These are phyloP conservation scores for Colletotrichum aenigma DNA, from an alignment of 2,329 filamentous ascomycete genomes.

Conservation along the genomic window DNA sequence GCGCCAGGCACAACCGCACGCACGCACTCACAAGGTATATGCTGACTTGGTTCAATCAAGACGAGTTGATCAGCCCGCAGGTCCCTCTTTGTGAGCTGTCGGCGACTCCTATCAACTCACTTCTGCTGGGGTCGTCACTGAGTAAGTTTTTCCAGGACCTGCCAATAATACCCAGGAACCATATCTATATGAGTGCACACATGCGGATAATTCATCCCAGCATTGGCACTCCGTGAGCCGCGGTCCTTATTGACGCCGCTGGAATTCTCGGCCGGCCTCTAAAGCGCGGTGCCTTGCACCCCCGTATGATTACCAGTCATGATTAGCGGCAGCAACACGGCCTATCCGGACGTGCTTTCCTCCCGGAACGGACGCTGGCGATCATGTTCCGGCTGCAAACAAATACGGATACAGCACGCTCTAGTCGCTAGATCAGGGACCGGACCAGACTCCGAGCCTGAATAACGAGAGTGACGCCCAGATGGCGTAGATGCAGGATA, in stretches of 20 bases:
- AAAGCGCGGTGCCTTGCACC: neutral
- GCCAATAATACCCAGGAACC: neutral
- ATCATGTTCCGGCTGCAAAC: neutral
- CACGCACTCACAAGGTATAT: neutral
- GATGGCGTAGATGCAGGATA: neutral
- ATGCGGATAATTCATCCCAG: neutral
- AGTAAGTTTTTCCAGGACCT: neutral
- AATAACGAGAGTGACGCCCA: neutral
- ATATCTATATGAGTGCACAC: neutral
- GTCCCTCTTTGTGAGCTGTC: neutral
- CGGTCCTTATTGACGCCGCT: neutral
- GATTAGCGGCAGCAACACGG: neutral
- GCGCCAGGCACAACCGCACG: neutral
- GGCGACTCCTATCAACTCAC: neutral
- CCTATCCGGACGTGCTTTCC: neutral
- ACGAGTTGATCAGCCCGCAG: neutral
- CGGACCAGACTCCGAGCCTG: neutral
- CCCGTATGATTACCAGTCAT: neutral
- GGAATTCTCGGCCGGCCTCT: constrained; percentile 11
- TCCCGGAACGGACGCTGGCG: neutral
- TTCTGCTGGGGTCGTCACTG: neutral
- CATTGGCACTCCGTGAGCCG: neutral
- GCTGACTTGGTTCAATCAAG: neutral
- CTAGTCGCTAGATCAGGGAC: neutral
- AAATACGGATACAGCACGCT: neutral